phyloP scores from a whole-genome alignment of 176 grass and related monocot species.

The Lolium rigidum region DNA sequence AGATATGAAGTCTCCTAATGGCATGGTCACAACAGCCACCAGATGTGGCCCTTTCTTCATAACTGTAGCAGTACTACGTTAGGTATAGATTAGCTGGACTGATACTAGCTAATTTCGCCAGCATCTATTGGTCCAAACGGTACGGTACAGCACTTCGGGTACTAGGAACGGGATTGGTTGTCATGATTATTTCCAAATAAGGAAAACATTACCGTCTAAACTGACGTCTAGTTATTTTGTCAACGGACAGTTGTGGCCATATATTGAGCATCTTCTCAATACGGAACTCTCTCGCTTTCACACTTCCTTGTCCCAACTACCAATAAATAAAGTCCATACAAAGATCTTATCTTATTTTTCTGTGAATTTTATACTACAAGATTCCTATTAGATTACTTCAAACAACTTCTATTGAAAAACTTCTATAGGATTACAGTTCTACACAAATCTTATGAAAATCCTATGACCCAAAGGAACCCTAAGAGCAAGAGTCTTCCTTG shows the following conservation, averaged over 20 bases:
- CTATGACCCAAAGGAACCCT: too few relatives aligned
- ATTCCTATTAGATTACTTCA: too few relatives aligned
- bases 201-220: conserved; percentile 38
- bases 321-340: too few relatives aligned
- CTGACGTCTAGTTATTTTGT: not conserved
- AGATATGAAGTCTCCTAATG: not conserved
- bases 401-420: too few relatives aligned
- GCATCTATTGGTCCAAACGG: not conserved
- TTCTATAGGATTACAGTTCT: too few relatives aligned
- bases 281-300: not conserved
- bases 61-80: conserved; percentile 39
- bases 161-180: not conserved
- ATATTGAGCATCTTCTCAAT: not conserved
- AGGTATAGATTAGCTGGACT: conserved; percentile 18
- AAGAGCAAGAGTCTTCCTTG: too few relatives aligned
- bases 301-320: too few relatives aligned
- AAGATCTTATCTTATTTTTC: too few relatives aligned
- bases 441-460: too few relatives aligned
- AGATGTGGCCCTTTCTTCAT: not conserved
- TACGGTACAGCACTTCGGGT: not conserved
- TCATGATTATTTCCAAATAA: conserved; percentile 31
- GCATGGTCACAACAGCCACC: not conserved
- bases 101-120: conserved; percentile 8
- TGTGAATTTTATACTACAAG: too few relatives aligned
- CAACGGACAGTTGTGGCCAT: not conserved